Evolutionary conservation across 495 filamentous ascomycete genomes (phyloP), one percentile per base, ranked within the genome.

Genomic region (Penicillium turbatum): DNA sequence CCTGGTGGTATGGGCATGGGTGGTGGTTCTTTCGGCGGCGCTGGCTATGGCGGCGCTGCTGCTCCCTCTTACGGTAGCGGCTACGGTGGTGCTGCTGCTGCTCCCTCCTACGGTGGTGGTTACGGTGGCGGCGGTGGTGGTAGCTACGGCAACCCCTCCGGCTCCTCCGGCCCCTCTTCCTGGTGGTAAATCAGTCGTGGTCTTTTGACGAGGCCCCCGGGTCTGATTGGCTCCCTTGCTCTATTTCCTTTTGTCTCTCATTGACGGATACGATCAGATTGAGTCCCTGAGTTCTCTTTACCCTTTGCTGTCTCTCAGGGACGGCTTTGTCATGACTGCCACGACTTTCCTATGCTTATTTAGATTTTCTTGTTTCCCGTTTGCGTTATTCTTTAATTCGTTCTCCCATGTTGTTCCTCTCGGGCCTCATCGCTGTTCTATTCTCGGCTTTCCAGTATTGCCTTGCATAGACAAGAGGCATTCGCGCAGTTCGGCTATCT

Each of bases 111-210:
- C 31, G 60, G 67, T 42, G 61, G 66, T 35, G 61, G 63, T 38
- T 59, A 72, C 26, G 63, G 66, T 24, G 48, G 69, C 11, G 71
- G 69, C 35, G 72, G 70, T 30, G 73, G 76, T 48, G 84, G 86
- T 56, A 67, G 79, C 62, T 90, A 90, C 69, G 92, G 91, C 67
- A 95, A 95, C 76, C 90, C 90, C 52, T 86, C 86, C 49, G 90
- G 89, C 62, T 77, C 85, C 60, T 87, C 85, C 53, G 87, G 87
- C 60, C 87, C 88, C 70, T 89, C 84, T 56, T 92, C 86, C 59
- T 98, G 93, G 93, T 98, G 92, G 93, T 97, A 96, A 80, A 84
- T 66, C 61, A 56, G 62, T 72, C 66, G 73, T 75, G 71, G 68
- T 75, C 69, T 69, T 59, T 60, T 72, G 72, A 72, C 68, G 71